Conservation (phyloP, 2,329 filamentous ascomycete species). For the Colletotrichum sp. region DNA sequence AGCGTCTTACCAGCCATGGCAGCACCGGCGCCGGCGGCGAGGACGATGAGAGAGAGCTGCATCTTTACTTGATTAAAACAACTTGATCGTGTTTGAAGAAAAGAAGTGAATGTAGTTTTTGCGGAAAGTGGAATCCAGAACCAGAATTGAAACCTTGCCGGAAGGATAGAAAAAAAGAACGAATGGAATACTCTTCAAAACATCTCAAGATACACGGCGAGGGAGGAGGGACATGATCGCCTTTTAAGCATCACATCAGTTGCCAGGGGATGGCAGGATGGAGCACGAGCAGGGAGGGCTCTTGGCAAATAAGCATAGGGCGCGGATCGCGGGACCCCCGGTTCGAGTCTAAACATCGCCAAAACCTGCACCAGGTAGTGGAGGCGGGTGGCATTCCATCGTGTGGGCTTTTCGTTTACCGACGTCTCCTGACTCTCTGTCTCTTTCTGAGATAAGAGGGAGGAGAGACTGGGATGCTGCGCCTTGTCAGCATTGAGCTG, state of each 20-base stretch:
- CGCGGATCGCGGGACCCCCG: not conserved
- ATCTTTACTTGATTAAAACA: constrained; percentile 10
- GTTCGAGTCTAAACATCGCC: constrained; percentile 9
- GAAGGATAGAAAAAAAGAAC: constrained; percentile 9
- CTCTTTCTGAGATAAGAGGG: not conserved
- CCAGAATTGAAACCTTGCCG: constrained; percentile 16
- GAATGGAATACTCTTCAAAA: not conserved
- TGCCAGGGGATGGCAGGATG: not conserved
- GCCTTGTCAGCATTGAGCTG: not conserved
- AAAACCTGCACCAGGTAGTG: constrained; percentile 1
- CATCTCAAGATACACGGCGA: not conserved
- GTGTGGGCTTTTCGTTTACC: not conserved
- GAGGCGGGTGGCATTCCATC: not conserved
- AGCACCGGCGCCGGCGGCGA: constrained; percentile 15
- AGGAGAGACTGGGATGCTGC: not conserved
- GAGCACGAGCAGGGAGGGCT: not conserved
- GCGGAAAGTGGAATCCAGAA: not conserved
- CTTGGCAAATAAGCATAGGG: constrained; percentile 12
- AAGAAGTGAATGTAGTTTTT: not conserved
- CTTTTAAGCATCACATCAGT: constrained; percentile 18
- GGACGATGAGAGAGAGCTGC: constrained; percentile 18
- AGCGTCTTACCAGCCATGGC: constrained; percentile 1
- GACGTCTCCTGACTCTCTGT: not conserved
- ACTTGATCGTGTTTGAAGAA: not conserved
- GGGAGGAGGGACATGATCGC: not conserved